Percentiles rank a stretch among this genome's conserved stretches.
Conservation (phyloP, 148 eudicot genomes). For the Polygonum maritimum region DNA sequence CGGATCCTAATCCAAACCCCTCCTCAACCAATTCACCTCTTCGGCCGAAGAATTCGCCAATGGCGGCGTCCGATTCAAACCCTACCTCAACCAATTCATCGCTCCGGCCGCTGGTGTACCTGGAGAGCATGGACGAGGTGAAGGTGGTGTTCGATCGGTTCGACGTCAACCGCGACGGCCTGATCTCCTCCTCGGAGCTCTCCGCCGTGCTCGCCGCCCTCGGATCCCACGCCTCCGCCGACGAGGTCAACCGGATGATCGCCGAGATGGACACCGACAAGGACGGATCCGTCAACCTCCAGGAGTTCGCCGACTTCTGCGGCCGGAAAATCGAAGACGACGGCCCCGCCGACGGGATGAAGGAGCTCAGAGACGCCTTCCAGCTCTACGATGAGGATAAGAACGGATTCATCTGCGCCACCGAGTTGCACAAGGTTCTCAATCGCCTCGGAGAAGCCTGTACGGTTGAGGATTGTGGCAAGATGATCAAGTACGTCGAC, state of each 20-base stretch:
- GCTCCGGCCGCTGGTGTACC: neutral
- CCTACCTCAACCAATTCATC: neutral
- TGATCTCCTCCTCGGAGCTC: slow-evolving; percentile 13
- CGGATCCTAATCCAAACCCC: too few relatives aligned
- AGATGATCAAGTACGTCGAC: slow-evolving; percentile 63
- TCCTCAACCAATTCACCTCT: neutral
- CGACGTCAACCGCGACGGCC: slow-evolving; percentile 14
- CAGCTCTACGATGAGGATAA: slow-evolving; percentile 54
- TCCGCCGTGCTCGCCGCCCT: slow-evolving; percentile 2
- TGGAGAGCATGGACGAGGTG: slow-evolving; percentile 4
- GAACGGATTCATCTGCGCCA: slow-evolving; percentile 56
- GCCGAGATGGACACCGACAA: slow-evolving; percentile 57
- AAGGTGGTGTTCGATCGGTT: slow-evolving; percentile 13
- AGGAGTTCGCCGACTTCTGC: slow-evolving; percentile 44
- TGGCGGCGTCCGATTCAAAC: neutral
- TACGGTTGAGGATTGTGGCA: slow-evolving; percentile 44
- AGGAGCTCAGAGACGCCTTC: slow-evolving; percentile 62
- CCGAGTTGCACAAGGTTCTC: slow-evolving; percentile 57
- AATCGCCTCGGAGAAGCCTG: slow-evolving; percentile 61
- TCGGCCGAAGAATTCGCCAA: neutral
- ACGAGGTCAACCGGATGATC: slow-evolving; percentile 37
- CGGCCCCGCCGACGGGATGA: slow-evolving; percentile 15
- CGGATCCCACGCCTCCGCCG: slow-evolving; percentile 1
- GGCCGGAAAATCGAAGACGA: slow-evolving; percentile 15
- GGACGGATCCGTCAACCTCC: slow-evolving; percentile 48